phyloP scores from a whole-genome alignment of 2,329 filamentous ascomycete genomes.

The Xylaria multiplex region DNA sequence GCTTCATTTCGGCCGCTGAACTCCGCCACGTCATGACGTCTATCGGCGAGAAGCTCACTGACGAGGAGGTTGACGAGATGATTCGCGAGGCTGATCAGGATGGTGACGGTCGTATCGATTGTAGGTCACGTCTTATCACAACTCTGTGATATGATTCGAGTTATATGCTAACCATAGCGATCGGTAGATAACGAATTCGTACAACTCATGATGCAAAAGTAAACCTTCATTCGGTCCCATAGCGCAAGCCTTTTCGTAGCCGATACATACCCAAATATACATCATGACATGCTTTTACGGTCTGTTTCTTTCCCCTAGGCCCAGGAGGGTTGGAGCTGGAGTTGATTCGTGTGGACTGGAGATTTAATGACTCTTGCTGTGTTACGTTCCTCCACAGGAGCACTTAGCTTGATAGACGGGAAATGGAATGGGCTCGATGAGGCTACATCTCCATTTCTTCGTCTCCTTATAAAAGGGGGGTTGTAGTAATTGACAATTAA shows the following conservation, averaged over 20 bases:
- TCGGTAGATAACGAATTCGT: constrained; percentile 89
- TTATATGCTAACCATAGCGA: constrained; percentile 41
- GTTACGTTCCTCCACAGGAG: constrained; percentile 8
- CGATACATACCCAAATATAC: constrained; percentile 45
- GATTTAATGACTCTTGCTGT: constrained; percentile 25
- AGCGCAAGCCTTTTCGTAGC: constrained; percentile 39
- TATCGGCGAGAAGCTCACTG: constrained; percentile 89
- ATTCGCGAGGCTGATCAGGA: constrained; percentile 92
- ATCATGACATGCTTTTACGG: constrained; percentile 42
- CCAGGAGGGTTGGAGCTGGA: constrained; percentile 26
- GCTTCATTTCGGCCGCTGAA: constrained; percentile 89
- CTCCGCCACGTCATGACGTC: constrained; percentile 92
- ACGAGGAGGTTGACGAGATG: constrained; percentile 93
- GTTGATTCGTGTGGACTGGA: constrained; percentile 27
- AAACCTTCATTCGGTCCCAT: constrained; percentile 52
- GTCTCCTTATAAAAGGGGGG: constrained; percentile 19
- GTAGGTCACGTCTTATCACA: constrained; percentile 60
- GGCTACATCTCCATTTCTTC: constrained; percentile 12
- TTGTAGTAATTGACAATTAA: constrained; percentile 24
- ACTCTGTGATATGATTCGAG: background rate
- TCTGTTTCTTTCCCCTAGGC: constrained; percentile 36
- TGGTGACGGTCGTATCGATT: constrained; percentile 88
- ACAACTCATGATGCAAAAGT: constrained; percentile 97
- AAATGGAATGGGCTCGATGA: constrained; percentile 8
- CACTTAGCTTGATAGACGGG: constrained; percentile 8